Evolutionary conservation across 1,284 basidiomycete species (phyloP).

Genomic region (Abortiporus biennis): DNA sequence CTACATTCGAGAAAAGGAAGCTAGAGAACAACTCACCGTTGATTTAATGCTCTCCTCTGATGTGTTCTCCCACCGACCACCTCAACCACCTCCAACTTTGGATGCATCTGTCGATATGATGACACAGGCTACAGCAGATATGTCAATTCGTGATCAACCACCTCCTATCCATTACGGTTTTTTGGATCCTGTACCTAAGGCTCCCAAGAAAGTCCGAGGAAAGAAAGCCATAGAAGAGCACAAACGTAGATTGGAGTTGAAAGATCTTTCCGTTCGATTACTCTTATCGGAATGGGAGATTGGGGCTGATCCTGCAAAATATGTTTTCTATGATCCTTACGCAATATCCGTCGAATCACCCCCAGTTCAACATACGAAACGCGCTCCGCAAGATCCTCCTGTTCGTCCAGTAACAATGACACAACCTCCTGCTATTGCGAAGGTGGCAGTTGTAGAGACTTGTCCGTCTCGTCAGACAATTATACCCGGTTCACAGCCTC

Average conservation of each 20-base stretch:
- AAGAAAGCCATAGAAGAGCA: background rate
- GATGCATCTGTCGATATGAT: conserved; percentile 28
- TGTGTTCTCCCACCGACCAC: conserved; percentile 38
- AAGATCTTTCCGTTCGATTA: conserved; percentile 40
- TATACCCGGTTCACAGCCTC: conserved; percentile 12
- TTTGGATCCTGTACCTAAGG: conserved; percentile 38
- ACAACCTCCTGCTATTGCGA: conserved; percentile 16
- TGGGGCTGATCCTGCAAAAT: conserved; percentile 43
- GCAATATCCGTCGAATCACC: conserved; percentile 23
- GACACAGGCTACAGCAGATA: conserved; percentile 40
- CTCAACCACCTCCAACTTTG: conserved; percentile 7
- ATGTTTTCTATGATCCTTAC: conserved; percentile 52
- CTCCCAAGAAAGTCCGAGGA: background rate
- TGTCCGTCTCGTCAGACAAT: conserved; percentile 11
- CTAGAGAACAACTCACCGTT: conserved; percentile 53
- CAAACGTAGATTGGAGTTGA: conserved; percentile 14
- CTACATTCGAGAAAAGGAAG: conserved; percentile 41
- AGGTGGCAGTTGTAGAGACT: conserved; percentile 4
- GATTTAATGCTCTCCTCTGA: conserved; percentile 57
- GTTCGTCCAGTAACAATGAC: background rate
- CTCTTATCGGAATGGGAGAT: conserved; percentile 63
- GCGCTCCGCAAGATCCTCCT: background rate
- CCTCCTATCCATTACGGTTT: conserved; percentile 55
- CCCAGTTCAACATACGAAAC: conserved; percentile 1
- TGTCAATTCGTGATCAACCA: conserved; percentile 48